These are phyloP conservation scores for Pichiaceae sp. DNA, from an alignment of 1,139 yeast genomes.

Conservation along the genomic window DNA sequence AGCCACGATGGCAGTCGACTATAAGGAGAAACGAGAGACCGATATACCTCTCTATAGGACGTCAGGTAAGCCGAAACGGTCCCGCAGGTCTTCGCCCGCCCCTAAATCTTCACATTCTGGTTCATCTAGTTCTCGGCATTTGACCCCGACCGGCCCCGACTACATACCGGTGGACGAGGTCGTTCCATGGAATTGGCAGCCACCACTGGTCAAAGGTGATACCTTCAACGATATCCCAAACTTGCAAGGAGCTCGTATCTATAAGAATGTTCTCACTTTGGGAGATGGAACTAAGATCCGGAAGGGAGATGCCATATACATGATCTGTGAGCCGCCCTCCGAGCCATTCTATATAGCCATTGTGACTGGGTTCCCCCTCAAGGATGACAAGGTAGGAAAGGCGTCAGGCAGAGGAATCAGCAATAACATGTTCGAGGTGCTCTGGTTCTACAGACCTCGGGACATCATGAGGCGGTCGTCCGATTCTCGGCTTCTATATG, in stretches of 20 bases:
- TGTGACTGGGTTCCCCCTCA: constrained; percentile 63
- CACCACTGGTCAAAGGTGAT: constrained; percentile 15
- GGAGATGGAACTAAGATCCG: constrained; percentile 25
- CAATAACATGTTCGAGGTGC: constrained; percentile 55
- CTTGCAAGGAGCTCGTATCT: constrained; percentile 19
- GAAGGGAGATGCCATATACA: constrained; percentile 67
- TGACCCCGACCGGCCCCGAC: not conserved
- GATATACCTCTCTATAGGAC: constrained; percentile 11
- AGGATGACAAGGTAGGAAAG: constrained; percentile 21
- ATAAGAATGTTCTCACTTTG: constrained; percentile 14
- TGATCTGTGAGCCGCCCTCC: constrained; percentile 90
- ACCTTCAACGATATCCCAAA: constrained; percentile 20
- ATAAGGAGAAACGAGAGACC: constrained; percentile 23
- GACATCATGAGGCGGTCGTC: constrained; percentile 63
- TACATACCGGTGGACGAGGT: constrained; percentile 21
- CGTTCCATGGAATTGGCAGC: constrained; percentile 26
- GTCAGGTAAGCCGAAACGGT: not conserved
- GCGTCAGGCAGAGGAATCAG: constrained; percentile 30
- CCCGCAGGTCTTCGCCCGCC: not conserved
- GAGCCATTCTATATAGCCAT: constrained; percentile 91
- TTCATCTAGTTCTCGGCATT: not conserved
- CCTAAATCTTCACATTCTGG: not conserved
- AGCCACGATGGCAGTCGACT: constrained; percentile 22
- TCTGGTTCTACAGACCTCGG: constrained; percentile 89
- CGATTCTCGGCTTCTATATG: constrained; percentile 71